These are phyloP conservation scores for Neospermospora avenae DNA, from an alignment of 2,329 filamentous ascomycete genomes.

Conservation along the genomic window DNA sequence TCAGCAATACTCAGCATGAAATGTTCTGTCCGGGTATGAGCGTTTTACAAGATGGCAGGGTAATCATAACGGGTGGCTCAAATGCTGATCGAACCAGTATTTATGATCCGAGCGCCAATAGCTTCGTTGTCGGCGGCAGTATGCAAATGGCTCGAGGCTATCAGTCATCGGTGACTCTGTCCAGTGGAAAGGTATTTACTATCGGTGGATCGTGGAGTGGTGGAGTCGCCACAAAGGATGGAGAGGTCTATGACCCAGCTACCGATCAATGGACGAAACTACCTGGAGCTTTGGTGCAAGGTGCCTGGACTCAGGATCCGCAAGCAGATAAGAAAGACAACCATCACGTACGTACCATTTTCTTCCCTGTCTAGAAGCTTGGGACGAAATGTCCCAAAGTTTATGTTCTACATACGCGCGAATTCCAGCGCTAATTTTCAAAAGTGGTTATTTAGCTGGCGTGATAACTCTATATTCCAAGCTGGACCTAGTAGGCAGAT, in stretches of 20 bases:
- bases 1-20: constrained; percentile 44
- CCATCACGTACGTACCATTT: constrained; percentile 36
- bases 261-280: constrained; percentile 46
- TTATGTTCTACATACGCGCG: no score
- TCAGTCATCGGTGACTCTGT: neutral
- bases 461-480: constrained; percentile 25
- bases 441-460: constrained; percentile 38
- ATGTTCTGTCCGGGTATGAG: constrained; percentile 9
- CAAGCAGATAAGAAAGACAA: constrained; percentile 48
- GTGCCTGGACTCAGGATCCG: constrained; percentile 48
- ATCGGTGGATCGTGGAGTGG: constrained; percentile 1
- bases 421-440: no score
- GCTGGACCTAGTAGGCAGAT: constrained; percentile 40
- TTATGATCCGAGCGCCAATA: neutral
- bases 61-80: neutral
- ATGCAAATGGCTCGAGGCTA: constrained; percentile 3
- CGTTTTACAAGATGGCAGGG: neutral
- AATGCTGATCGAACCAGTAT: neutral
- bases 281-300: constrained; percentile 41
- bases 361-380: no score
- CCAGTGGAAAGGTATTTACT: neutral
- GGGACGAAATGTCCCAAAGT: no score
- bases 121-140: neutral
- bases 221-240: constrained; percentile 25
- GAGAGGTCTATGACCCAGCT: constrained; percentile 49